Conservation (phyloP, 495 filamentous ascomycete genomes). For the Xylaria castorea region DNA sequence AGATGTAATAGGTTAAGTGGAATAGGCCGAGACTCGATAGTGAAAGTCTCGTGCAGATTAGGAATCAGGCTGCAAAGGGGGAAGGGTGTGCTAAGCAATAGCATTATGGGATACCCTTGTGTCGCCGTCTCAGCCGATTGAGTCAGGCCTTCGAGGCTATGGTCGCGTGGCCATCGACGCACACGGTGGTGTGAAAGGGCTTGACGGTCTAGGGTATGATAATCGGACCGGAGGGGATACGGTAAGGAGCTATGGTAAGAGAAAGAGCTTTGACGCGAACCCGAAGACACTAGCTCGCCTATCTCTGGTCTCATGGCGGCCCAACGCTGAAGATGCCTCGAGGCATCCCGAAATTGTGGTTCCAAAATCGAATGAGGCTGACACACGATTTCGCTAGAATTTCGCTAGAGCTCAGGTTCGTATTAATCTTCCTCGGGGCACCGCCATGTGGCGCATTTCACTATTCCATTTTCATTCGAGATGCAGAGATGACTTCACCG, state of each 20-base stretch:
- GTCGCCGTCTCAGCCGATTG: not conserved
- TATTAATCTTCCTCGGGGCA: not conserved
- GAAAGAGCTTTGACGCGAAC: not conserved
- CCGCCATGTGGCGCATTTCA: conserved; percentile 12
- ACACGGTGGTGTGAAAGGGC: conserved; percentile 10
- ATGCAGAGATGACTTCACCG: conserved; percentile 7
- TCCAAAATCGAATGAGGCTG: conserved; percentile 17
- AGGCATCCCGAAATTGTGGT: not conserved
- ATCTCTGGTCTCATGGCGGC: not conserved
- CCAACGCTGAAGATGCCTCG: not conserved
- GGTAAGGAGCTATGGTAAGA: conserved; percentile 7
- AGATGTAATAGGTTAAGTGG: not conserved
- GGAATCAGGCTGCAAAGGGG: not conserved
- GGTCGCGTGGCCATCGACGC: conserved; percentile 10
- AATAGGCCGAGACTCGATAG: conserved; percentile 1
- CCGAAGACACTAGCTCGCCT: conserved; percentile 4
- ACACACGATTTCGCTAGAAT: conserved; percentile 15
- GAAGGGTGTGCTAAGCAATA: not conserved
- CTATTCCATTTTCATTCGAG: not conserved
- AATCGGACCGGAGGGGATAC: not conserved
- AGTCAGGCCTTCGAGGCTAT: not conserved
- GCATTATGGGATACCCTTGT: conserved; percentile 8
- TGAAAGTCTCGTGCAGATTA: conserved; percentile 7
- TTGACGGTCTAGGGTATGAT: not conserved
- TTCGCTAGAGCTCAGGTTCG: conserved; percentile 9